Percentiles rank a stretch among this genome's conserved stretches.
These are phyloP conservation scores for Penicillium silybi DNA, from an alignment of 495 filamentous ascomycete species.

Conservation along the genomic window DNA sequence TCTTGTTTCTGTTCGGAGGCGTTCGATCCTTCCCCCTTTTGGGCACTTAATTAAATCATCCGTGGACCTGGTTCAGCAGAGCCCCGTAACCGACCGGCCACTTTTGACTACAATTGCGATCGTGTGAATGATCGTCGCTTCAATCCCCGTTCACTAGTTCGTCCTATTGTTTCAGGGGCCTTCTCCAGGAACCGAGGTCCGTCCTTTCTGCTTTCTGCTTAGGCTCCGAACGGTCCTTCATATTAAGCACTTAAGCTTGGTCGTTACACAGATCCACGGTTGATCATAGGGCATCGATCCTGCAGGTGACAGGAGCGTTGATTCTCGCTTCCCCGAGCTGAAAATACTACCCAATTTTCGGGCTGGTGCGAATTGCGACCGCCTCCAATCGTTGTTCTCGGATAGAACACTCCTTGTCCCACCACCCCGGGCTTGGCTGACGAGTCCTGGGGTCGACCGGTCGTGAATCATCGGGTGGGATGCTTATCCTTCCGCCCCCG, in stretches of 20 bases:
- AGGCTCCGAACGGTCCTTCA: constrained; percentile 1
- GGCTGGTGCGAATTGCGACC: constrained; percentile 8
- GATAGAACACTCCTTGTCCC: neutral
- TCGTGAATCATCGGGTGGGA: constrained; percentile 14
- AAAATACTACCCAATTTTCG: constrained; percentile 20
- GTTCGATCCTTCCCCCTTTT: constrained; percentile 13
- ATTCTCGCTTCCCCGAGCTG: neutral
- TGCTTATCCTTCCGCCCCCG: constrained; percentile 16
- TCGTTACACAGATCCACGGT: constrained; percentile 24
- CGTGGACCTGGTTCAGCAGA: neutral
- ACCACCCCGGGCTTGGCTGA: neutral
- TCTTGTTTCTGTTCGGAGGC: neutral
- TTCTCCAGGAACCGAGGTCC: constrained; percentile 23
- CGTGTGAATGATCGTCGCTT: constrained; percentile 8
- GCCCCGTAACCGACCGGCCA: constrained; percentile 3
- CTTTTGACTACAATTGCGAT: neutral
- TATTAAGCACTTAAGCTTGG: neutral
- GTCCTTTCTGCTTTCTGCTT: neutral
- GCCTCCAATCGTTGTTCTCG: neutral
- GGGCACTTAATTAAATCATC: neutral
- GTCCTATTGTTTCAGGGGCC: neutral
- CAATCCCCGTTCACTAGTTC: neutral
- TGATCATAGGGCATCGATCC: constrained; percentile 17
- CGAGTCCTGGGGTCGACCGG: neutral
- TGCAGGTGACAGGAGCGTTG: constrained; percentile 10